A percentile compares a stretch with the other conserved stretches of the same genome.
phyloP scores from a whole-genome alignment of 331 rosid species.

The Quercus tomentella region DNA sequence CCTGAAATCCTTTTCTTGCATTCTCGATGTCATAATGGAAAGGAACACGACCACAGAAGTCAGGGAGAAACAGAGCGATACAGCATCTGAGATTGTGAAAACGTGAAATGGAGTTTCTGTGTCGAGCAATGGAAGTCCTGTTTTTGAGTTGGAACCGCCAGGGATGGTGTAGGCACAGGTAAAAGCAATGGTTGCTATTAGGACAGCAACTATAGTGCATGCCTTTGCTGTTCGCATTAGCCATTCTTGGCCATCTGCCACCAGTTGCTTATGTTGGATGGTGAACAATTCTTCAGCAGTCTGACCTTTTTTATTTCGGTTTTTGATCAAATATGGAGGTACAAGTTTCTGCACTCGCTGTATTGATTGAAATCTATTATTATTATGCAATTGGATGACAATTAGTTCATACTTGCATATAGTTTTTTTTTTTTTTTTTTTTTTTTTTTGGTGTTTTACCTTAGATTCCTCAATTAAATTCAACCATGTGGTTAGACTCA shows the following conservation, averaged over 20 bases:
- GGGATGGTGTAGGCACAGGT: conserved; percentile 15
- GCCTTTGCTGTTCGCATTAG: conserved; percentile 1
- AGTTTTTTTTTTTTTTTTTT: too few relatives aligned
- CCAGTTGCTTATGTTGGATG: neutral
- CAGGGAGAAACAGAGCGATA: conserved; percentile 14
- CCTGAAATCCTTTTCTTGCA: conserved; percentile 12
- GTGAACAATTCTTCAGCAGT: conserved; percentile 10
- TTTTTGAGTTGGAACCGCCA: neutral
- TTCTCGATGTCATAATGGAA: conserved; percentile 16
- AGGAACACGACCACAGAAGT: conserved; percentile 23
- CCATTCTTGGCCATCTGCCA: conserved; percentile 7
- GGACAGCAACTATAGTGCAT: conserved; percentile 15
- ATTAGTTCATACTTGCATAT: too few relatives aligned
- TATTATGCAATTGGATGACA: neutral
- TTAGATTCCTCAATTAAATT: too few relatives aligned
- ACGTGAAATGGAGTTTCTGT: neutral
- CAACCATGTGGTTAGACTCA: too few relatives aligned
- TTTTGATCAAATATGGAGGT: conserved; percentile 6
- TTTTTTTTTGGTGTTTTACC: too few relatives aligned
- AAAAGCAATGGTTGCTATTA: conserved; percentile 20
- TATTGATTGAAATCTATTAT: neutral
- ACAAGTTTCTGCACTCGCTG: conserved; percentile 15
- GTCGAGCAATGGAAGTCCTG: conserved; percentile 12
- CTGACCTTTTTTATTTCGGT: neutral
- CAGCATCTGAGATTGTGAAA: conserved; percentile 1